Conservation (phyloP, 331 rosid species). For the Acacia concinna region DNA sequence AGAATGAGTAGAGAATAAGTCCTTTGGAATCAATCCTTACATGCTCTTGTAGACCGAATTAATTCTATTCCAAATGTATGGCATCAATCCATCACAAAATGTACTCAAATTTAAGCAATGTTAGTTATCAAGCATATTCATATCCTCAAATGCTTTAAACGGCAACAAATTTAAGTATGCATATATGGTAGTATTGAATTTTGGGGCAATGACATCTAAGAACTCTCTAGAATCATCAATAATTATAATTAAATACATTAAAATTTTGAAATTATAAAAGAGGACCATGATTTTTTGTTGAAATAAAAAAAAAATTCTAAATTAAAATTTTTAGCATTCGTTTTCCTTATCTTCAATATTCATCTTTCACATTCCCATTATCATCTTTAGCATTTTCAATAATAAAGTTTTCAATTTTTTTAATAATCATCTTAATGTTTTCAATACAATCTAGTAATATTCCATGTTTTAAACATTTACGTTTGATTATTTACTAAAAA, state of each 20-base stretch:
- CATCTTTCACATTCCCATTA: not conserved
- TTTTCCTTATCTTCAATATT: not conserved
- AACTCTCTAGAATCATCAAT: not conserved
- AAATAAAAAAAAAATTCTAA: not conserved
- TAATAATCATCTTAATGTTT: too few species aligned
- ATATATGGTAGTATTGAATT: not conserved
- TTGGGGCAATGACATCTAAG: not conserved
- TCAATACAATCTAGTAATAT: too few species aligned
- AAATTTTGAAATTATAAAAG: not conserved
- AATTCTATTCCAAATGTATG: not conserved
- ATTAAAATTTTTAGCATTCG: too few species aligned
- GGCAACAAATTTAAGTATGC: not conserved
- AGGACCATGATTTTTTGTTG: not conserved
- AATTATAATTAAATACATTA: too few species aligned
- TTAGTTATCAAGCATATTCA: not conserved
- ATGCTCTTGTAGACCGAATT: too few species aligned
- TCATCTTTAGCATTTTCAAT: not conserved
- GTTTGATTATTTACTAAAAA: too few species aligned
- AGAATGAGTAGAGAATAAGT: not conserved
- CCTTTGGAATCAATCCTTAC: not conserved
- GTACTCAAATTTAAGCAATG: not conserved
- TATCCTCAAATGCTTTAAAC: not conserved
- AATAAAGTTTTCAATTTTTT: not conserved
- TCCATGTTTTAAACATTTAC: too few species aligned
- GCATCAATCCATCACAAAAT: not conserved